These are phyloP conservation scores for Pythium biforme DNA, from an alignment of 352 stramenopile species.

Conservation along the genomic window DNA sequence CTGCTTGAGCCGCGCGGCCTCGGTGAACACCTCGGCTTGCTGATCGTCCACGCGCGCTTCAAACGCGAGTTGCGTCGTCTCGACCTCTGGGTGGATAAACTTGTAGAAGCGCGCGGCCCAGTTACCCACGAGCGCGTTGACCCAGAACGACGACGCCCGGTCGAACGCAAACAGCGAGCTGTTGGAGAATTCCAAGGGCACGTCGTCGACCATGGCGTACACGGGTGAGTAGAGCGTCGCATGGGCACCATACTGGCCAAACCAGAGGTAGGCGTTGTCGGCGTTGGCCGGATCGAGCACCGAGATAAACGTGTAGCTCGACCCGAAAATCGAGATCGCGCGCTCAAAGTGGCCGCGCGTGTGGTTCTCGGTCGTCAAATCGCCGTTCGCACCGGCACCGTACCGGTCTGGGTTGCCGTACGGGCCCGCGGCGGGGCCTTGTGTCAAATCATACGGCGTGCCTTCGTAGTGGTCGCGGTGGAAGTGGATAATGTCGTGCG, in stretches of 20 bases:
- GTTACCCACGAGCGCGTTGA: constrained; percentile 77
- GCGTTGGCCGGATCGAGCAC: constrained; percentile 49
- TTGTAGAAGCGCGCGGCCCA: constrained; percentile 76
- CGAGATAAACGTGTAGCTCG: constrained; percentile 86
- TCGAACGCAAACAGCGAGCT: constrained; percentile 71
- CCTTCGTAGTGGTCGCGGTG: constrained; percentile 89
- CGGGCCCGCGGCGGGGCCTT: constrained; percentile 72
- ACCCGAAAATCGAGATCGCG: constrained; percentile 91
- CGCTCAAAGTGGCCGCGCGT: constrained; percentile 72
- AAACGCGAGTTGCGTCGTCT: constrained; percentile 48
- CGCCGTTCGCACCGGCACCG: constrained; percentile 41
- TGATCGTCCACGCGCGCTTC: constrained; percentile 43
- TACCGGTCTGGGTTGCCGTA: constrained; percentile 91
- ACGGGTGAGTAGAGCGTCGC: constrained; percentile 88
- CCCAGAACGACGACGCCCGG: constrained; percentile 66
- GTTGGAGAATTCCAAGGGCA: constrained; percentile 46
- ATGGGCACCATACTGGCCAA: constrained; percentile 90
- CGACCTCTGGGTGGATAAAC: constrained; percentile 55
- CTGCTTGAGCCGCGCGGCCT: constrained; percentile 28
- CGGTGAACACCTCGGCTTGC: constrained; percentile 30
- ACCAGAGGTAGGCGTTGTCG: constrained; percentile 73
- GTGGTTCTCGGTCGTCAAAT: constrained; percentile 40
- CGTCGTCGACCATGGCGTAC: constrained; percentile 53
- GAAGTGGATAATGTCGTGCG: constrained; percentile 87
- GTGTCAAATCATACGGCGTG: constrained; percentile 88